Conservation (phyloP, 495 filamentous ascomycete species). For the Lasiosphaeria hispida region DNA sequence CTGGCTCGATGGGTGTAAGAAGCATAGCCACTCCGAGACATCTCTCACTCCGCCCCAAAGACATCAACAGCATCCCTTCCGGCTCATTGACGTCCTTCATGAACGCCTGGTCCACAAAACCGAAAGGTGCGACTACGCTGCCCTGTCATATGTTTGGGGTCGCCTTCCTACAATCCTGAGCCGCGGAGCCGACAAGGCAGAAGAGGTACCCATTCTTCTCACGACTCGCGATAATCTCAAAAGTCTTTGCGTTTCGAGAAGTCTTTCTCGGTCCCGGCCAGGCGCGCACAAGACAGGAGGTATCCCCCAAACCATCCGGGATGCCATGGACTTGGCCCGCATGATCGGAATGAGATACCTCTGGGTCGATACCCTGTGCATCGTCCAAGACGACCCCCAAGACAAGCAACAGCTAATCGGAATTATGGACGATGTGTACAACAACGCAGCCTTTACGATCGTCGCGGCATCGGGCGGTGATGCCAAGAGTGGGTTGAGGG, state of each 20-base stretch:
- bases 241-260: background rate
- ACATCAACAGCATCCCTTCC: background rate
- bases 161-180: background rate
- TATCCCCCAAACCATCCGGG: background rate
- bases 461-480: slow-evolving; percentile 21
- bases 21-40: background rate
- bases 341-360: slow-evolving; percentile 14
- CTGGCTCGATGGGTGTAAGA: background rate
- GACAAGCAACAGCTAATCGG: slow-evolving; percentile 23
- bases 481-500: slow-evolving; percentile 14
- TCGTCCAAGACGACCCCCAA: slow-evolving; percentile 25
- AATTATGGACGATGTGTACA: slow-evolving; percentile 29
- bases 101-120: background rate
- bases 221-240: no score
- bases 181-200: no score
- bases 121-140: background rate
- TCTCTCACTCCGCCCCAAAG: background rate
- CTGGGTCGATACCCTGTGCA: slow-evolving; percentile 31
- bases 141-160: background rate
- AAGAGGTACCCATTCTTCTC: no score
- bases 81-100: background rate
- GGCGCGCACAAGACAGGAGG: background rate
- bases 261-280: background rate
- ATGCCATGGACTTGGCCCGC: background rate
- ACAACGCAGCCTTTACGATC: slow-evolving; percentile 26